Percentiles rank a stretch among this genome's conserved stretches.
Conservation (phyloP, 768 basidiomycete species). For the Suillus americanus region DNA sequence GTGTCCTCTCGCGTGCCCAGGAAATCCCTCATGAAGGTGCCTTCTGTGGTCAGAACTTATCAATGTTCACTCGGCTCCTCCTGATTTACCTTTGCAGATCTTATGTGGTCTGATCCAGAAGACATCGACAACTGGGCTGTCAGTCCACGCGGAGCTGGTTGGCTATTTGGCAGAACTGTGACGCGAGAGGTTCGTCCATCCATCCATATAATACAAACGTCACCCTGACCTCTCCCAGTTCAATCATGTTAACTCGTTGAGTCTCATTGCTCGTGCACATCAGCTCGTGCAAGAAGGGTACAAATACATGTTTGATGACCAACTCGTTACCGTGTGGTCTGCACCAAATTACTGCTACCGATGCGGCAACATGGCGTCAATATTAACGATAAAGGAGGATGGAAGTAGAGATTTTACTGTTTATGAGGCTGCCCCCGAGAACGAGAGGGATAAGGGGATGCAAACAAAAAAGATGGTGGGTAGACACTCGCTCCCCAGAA, state of each 20-base stretch:
- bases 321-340: conserved; percentile 89
- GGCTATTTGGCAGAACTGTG: conserved; percentile 87
- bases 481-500: neutral
- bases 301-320: conserved; percentile 95
- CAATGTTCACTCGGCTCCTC: neutral
- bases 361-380: conserved; percentile 89
- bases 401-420: conserved; percentile 73
- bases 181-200: conserved; percentile 66
- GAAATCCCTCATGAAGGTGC: conserved; percentile 99
- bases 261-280: conserved; percentile 91
- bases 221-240: conserved; percentile 49
- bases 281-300: conserved; percentile 95
- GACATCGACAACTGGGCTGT: conserved; percentile 97
- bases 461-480: conserved; percentile 73
- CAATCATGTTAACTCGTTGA: conserved; percentile 87
- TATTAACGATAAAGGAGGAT: conserved; percentile 78
- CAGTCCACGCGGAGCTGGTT: conserved; percentile 94
- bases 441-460: conserved; percentile 80
- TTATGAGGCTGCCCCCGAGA: conserved; percentile 87
- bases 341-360: conserved; percentile 87
- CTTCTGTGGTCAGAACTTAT: conserved; percentile 70
- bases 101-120: conserved; percentile 99
- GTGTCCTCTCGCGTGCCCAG: conserved; percentile 90
- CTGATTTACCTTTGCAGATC: conserved; percentile 48
- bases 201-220: neutral